Base-by-base conservation (phyloP, 306 rosid species). In the Rosa multiflora region DNA sequence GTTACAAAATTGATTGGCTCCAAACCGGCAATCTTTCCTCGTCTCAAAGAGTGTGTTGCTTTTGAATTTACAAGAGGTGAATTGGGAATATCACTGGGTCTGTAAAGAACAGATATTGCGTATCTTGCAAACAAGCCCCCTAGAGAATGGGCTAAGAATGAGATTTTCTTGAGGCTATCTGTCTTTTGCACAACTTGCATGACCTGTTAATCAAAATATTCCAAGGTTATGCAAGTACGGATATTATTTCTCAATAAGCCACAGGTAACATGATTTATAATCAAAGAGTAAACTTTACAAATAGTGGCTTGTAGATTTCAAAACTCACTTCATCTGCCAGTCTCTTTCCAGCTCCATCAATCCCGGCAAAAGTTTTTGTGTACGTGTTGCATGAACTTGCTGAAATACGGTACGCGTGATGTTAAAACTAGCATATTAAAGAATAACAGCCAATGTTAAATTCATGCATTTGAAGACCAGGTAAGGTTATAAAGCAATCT, bases 91-190 rank as follows among this genome's bases (percentile, higher is more conserved):
- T 87, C 90, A 69, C 63, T 63, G 44, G 67, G 83, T 69, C 89
- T 89, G 87, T 88, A 91, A 72, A 92, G 98, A 76, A 88, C 93
- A 63, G 91, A 82, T 76, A 91, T 67, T 46, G 99, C 98, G 80
- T 88, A 88, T 95, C 99, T 89, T 78, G 99, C 92, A 84, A 95
- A 85, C 90, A 95, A 82, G 63, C 99, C 99, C 74, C 99, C 99
- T 62, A 95, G 89, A 84, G 99, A 95, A 87, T 95, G 99, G 46
- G 97, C 93, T 64, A 95, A 92, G 83, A 95, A 88, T 69, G 99
- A 95, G 61, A 95, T 95, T 84, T 78, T 88, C 88, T 91, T 95
- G 73, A 92, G 84, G 86, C 92, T 82, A 63, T 82, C 80, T 32
- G 89, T 92, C 85, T 88, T 92, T 78, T 84, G 85, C 81, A 91